These are phyloP conservation scores for Bipolaris victoriae DNA, from an alignment of 2,329 filamentous ascomycete genomes.

Conservation along the genomic window DNA sequence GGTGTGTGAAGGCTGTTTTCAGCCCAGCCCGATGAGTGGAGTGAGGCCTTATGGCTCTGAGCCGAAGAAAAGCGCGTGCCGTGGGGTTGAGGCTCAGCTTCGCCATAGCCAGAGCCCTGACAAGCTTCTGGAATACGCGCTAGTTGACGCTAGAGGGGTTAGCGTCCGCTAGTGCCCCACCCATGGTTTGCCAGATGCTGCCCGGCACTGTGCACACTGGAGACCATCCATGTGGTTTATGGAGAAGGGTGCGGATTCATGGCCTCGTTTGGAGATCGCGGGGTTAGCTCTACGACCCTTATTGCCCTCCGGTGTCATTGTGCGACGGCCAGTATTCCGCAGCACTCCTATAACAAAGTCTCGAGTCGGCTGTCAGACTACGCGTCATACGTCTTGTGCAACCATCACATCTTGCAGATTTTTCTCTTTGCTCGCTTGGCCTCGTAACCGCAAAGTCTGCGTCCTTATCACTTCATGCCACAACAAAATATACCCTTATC, in stretches of 20 bases:
- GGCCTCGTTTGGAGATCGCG: constrained; percentile 4
- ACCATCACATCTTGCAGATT: background rate
- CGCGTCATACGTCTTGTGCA: background rate
- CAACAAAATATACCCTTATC: constrained; percentile 9
- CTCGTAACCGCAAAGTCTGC: background rate
- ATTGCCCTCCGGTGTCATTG: background rate
- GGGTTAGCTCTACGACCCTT: background rate
- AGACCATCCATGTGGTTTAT: background rate
- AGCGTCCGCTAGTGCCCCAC: constrained; percentile 8
- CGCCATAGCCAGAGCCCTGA: constrained; percentile 10
- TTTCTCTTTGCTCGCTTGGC: background rate
- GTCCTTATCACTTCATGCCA: constrained; percentile 1
- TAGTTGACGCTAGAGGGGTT: constrained; percentile 15
- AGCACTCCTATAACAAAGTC: background rate
- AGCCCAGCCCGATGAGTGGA: constrained; percentile 14
- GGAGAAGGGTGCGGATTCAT: background rate
- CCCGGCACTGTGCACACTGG: constrained; percentile 3
- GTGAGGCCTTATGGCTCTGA: constrained; percentile 2
- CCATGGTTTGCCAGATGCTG: constrained; percentile 19
- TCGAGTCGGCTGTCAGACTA: background rate
- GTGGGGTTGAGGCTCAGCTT: constrained; percentile 23
- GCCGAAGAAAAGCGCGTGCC: constrained; percentile 27
- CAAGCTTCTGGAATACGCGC: constrained; percentile 19
- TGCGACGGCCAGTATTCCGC: background rate
- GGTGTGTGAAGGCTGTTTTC: constrained; percentile 1